phyloP scores from a whole-genome alignment of 176 grass and related monocot species.

The Zoysia pacifica region DNA sequence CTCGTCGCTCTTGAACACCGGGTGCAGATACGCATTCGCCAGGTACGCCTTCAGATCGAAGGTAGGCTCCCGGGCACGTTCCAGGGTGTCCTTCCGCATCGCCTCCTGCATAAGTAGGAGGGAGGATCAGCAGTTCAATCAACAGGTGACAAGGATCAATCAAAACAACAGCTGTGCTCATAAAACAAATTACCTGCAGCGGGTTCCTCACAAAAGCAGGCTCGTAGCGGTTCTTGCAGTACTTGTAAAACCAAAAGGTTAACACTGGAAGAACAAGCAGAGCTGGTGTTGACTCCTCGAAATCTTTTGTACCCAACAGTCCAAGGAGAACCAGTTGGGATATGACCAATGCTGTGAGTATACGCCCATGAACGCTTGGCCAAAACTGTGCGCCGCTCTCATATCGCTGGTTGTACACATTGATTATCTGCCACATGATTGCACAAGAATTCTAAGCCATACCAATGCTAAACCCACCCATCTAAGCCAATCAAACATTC shows the following conservation, averaged over 20 bases:
- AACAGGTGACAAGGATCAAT: no score
- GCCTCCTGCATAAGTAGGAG: conserved; percentile 57
- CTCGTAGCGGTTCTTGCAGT: conserved; percentile 77
- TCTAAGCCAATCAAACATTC: no score
- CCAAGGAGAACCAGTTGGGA: conserved; percentile 90
- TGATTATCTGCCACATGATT: conserved; percentile 68
- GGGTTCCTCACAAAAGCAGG: conserved; percentile 81
- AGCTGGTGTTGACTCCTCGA: conserved; percentile 55
- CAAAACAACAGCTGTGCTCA: no score
- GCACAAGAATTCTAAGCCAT: no score
- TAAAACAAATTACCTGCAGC: conserved; percentile 50
- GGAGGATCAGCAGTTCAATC: no score
- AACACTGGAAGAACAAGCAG: conserved; percentile 84
- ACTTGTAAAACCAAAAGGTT: conserved; percentile 80
- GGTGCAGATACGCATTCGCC: conserved; percentile 65
- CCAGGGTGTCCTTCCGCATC: conserved; percentile 93
- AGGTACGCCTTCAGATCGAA: conserved; percentile 78
- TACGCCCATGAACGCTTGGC: conserved; percentile 83
- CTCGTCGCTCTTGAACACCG: conserved; percentile 68
- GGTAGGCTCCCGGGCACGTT: conserved; percentile 85
- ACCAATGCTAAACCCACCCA: no score
- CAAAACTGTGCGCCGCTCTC: conserved; percentile 87
- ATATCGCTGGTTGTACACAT: conserved; percentile 94
- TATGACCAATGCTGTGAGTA: conserved; percentile 69
- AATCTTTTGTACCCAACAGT: conserved; percentile 64